Evolutionary conservation across 306 rosid genomes (phyloP).

Genomic region (Comarum palustre): DNA sequence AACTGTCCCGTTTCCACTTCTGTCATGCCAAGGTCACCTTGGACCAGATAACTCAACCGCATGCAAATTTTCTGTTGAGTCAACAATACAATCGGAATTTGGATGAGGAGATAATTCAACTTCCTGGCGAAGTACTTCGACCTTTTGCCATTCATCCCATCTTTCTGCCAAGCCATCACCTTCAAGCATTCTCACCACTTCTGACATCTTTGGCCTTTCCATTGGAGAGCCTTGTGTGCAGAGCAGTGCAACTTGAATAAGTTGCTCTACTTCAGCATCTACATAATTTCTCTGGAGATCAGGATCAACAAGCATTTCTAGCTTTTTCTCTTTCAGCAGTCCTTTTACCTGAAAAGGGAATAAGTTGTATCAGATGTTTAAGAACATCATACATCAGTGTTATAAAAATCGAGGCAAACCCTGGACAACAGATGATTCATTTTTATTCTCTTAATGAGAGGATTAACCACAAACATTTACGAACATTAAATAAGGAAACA

Average conservation of each 20-base stretch:
- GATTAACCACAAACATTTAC: neutral
- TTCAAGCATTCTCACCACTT: slow-evolving; percentile 97
- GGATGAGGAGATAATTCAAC: slow-evolving; percentile 89
- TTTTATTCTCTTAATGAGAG: neutral
- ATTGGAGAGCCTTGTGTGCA: slow-evolving; percentile 97
- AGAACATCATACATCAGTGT: neutral
- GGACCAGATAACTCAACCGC: slow-evolving; percentile 99
- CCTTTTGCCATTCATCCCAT: slow-evolving; percentile 99
- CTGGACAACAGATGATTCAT: neutral
- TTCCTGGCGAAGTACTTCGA: slow-evolving; percentile 87
- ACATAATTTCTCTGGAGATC: slow-evolving; percentile 81
- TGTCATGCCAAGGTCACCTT: slow-evolving; percentile 63
- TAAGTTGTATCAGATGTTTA: slow-evolving; percentile 21
- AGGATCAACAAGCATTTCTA: slow-evolving; percentile 93
- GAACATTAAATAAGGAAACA: neutral
- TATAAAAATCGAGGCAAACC: neutral
- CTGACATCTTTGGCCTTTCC: slow-evolving; percentile 98
- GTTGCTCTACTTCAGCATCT: slow-evolving; percentile 93
- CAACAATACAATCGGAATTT: slow-evolving; percentile 85
- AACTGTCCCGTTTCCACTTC: slow-evolving; percentile 32
- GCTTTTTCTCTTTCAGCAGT: slow-evolving; percentile 78
- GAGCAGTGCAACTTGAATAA: slow-evolving; percentile 90
- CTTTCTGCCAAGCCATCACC: slow-evolving; percentile 96
- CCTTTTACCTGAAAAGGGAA: slow-evolving; percentile 75
- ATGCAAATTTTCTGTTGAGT: slow-evolving; percentile 91